Evolutionary conservation across 305 asterid species (phyloP).

Genomic region (Salvia sclarea): DNA sequence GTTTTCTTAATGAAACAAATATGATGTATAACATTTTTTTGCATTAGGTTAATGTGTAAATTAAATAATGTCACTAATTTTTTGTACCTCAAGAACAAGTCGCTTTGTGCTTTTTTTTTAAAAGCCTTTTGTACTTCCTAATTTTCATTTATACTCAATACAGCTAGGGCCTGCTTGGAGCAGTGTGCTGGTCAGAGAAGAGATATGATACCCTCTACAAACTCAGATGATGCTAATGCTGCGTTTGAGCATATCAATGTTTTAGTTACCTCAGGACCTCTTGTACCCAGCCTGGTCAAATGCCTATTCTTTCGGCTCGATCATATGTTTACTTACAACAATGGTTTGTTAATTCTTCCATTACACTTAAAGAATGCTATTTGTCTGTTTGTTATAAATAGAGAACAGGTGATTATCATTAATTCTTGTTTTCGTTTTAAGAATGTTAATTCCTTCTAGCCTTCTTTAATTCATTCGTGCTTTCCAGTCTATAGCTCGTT

Average conservation of each 20-base stretch:
- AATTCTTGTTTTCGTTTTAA: too few species aligned
- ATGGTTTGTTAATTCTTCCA: slow-evolving; percentile 56
- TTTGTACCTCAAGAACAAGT: neutral
- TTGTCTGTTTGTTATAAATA: too few species aligned
- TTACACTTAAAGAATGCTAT: neutral
- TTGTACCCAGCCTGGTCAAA: slow-evolving; percentile 91
- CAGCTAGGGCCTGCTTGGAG: slow-evolving; percentile 85
- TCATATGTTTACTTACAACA: slow-evolving; percentile 55
- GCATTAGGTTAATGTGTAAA: neutral
- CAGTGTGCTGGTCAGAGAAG: slow-evolving; percentile 62
- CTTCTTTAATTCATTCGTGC: neutral
- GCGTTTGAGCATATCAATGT: slow-evolving; percentile 64
- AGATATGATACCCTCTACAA: slow-evolving; percentile 35
- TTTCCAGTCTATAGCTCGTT: slow-evolving; percentile 83
- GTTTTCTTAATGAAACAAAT: neutral
- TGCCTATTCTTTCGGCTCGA: slow-evolving; percentile 81
- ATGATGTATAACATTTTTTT: neutral
- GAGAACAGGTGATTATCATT: too few species aligned
- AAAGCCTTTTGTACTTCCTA: neutral
- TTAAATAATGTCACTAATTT: neutral
- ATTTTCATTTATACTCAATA: slow-evolving; percentile 22
- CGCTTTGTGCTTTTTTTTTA: neutral
- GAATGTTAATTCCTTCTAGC: neutral
- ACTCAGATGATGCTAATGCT: slow-evolving; percentile 37
- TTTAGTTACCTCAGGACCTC: slow-evolving; percentile 87